Evolutionary conservation across 1,284 basidiomycete genomes (phyloP).

Genomic region (Cystobasidium slooffiae): DNA sequence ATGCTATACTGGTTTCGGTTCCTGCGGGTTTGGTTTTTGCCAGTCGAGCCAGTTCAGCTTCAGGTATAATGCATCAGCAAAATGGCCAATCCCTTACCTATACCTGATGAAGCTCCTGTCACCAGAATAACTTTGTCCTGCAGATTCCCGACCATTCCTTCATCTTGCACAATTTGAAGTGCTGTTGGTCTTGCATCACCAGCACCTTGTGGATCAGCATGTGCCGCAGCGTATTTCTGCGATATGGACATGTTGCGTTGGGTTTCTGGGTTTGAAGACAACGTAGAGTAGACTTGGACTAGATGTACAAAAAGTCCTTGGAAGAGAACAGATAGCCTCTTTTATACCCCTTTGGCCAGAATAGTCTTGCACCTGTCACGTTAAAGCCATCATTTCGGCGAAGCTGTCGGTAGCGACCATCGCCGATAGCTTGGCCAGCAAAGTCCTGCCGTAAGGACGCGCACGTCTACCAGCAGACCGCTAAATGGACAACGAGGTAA

Average conservation of each 20-base stretch:
- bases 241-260: conserved; percentile 60
- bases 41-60: too few species aligned
- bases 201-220: conserved; percentile 11
- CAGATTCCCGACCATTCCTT: conserved; percentile 27
- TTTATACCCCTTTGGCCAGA: too few species aligned
- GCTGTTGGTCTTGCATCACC: conserved; percentile 28
- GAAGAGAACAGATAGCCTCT: too few species aligned
- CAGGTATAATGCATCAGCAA: neutral
- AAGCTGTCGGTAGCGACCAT: too few species aligned
- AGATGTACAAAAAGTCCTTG: too few species aligned
- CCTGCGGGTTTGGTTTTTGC: neutral
- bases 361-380: too few species aligned
- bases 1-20: conserved; percentile 29
- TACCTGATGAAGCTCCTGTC: conserved; percentile 29
- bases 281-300: too few species aligned
- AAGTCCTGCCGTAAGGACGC: too few species aligned
- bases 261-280: conserved; percentile 43
- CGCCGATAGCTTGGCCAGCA: too few species aligned
- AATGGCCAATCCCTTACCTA: conserved; percentile 18
- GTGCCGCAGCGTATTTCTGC: conserved; percentile 15
- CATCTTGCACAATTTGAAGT: conserved; percentile 27
- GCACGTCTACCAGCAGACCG: too few species aligned
- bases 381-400: too few species aligned
- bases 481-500: too few species aligned
- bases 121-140: conserved; percentile 19